Conservation (phyloP, 768 basidiomycete species). For the Leccinellum albellum region DNA sequence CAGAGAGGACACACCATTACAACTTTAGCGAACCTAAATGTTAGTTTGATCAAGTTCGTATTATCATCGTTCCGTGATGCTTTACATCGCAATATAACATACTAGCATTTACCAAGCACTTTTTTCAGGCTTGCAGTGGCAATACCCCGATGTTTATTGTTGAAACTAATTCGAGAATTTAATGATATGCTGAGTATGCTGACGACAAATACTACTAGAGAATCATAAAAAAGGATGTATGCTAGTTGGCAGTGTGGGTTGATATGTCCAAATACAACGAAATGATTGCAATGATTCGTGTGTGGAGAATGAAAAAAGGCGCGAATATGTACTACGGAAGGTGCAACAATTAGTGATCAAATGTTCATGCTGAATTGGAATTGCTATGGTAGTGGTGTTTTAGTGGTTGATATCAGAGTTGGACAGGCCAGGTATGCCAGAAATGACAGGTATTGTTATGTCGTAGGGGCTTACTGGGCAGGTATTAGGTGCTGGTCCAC, state of each 20-base stretch:
- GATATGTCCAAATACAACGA: conserved; percentile 12
- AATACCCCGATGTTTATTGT: conserved; percentile 13
- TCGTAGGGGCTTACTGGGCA: conserved; percentile 8
- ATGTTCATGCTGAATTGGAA: conserved; percentile 2
- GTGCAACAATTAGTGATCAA: conserved; percentile 1
- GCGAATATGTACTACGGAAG: conserved; percentile 21
- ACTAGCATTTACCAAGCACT: neutral
- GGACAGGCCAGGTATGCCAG: conserved; percentile 16
- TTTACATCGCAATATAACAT: conserved; percentile 2
- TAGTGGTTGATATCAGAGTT: conserved; percentile 10
- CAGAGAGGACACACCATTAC: conserved; percentile 17
- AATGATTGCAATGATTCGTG: conserved; percentile 6
- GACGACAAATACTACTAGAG: conserved; percentile 9
- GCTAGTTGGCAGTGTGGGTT: conserved; percentile 8
- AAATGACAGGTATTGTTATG: conserved; percentile 7
- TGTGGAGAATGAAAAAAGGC: neutral
- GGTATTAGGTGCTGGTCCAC: conserved; percentile 6
- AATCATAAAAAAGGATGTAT: conserved; percentile 17
- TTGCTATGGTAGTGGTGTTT: conserved; percentile 7
- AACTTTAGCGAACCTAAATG: neutral
- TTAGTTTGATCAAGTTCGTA: neutral
- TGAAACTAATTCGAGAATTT: conserved; percentile 8
- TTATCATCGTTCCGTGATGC: neutral
- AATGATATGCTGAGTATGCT: conserved; percentile 14
- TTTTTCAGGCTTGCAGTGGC: neutral